Conservation (phyloP, 768 basidiomycete genomes). For the Pulveroboletus sp. region DNA sequence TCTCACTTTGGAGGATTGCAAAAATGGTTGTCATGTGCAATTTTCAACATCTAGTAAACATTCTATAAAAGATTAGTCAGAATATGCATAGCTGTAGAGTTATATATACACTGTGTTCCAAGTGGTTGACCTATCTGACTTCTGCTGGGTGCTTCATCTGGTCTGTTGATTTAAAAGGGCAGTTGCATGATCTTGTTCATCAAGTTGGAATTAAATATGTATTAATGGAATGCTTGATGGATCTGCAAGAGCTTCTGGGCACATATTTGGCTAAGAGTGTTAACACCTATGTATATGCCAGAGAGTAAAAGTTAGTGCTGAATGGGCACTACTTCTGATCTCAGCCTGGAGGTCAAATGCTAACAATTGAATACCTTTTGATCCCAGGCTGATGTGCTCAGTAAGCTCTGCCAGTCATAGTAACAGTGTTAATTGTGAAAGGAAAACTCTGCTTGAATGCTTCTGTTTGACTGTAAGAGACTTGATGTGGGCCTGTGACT, state of each 20-base stretch:
- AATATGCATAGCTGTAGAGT: too few relatives aligned
- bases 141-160: neutral
- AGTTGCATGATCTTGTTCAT: neutral
- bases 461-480: neutral
- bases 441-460: too few relatives aligned
- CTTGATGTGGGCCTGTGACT: neutral
- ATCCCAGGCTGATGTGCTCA: too few relatives aligned
- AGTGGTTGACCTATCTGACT: neutral
- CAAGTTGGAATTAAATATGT: neutral
- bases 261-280: neutral
- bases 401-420: too few relatives aligned
- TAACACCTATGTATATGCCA: neutral
- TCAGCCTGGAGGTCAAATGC: too few relatives aligned
- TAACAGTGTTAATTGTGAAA: too few relatives aligned
- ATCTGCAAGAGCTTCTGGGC: neutral
- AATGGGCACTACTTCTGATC: too few relatives aligned
- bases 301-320: neutral
- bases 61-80: too few relatives aligned
- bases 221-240: neutral
- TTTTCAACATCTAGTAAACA: neutral
- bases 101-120: neutral
- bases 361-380: too few relatives aligned
- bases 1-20: neutral
- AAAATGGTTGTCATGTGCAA: neutral
- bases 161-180: too few relatives aligned